Conservation (phyloP, 306 rosid genomes). For the Begonia loranthoides region DNA sequence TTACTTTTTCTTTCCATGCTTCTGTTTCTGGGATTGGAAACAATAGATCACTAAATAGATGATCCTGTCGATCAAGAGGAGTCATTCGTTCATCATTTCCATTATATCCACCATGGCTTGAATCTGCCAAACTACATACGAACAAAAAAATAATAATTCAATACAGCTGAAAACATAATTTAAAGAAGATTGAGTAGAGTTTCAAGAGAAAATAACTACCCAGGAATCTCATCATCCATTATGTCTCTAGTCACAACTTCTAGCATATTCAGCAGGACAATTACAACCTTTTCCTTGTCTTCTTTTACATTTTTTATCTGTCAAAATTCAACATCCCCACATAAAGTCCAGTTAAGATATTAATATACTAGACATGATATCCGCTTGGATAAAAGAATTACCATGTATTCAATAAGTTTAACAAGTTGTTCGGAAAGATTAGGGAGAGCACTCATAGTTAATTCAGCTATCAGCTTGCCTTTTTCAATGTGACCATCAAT, state of each 20-base stretch:
- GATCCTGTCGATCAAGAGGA: constrained; percentile 49
- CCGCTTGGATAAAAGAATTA: constrained; percentile 21
- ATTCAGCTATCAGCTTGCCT: constrained; percentile 18
- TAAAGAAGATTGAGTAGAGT: constrained; percentile 6
- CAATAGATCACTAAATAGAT: constrained; percentile 41
- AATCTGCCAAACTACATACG: constrained; percentile 56
- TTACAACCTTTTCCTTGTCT: constrained; percentile 71
- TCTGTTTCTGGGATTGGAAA: constrained; percentile 62
- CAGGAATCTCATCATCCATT: constrained; percentile 60
- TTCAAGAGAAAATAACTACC: constrained; percentile 26
- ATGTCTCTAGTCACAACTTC: constrained; percentile 93
- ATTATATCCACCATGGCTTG: constrained; percentile 53
- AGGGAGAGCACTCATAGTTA: constrained; percentile 70
- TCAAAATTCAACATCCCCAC: constrained; percentile 9
- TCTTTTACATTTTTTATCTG: constrained; percentile 52
- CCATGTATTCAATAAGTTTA: constrained; percentile 52
- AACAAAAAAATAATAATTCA: constrained; percentile 9
- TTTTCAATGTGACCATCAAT: constrained; percentile 40
- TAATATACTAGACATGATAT: constrained; percentile 10
- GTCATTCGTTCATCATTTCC: constrained; percentile 56
- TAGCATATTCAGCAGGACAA: constrained; percentile 85
- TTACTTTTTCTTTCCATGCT: constrained; percentile 86
- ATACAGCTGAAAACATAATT: constrained; percentile 1
- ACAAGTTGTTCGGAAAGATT: constrained; percentile 49
- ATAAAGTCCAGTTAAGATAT: constrained; percentile 9